These are phyloP conservation scores for Fusarium multiceps DNA, from an alignment of 2,329 filamentous ascomycete genomes.

Conservation along the genomic window DNA sequence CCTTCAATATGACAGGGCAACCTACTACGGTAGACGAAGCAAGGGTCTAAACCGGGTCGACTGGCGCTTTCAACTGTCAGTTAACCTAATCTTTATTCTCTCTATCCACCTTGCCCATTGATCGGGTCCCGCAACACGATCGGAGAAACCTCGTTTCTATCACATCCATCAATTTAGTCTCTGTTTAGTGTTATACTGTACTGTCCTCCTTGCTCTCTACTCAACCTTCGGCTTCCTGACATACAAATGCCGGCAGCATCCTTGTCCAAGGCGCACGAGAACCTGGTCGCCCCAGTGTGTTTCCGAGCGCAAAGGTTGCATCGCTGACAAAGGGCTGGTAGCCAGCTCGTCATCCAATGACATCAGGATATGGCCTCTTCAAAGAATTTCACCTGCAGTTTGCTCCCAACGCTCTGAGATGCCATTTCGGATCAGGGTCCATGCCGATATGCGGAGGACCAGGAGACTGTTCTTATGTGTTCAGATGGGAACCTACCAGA, in stretches of 20 bases:
- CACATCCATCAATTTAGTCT: not conserved
- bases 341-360: slow-evolving; percentile 20
- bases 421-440: slow-evolving; percentile 26
- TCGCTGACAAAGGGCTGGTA: not conserved
- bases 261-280: slow-evolving; percentile 6
- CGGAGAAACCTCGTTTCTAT: not conserved
- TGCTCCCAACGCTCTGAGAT: slow-evolving; percentile 18
- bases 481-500: not conserved
- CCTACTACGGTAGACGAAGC: slow-evolving; percentile 11
- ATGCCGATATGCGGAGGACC: not conserved
- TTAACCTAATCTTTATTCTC: slow-evolving; percentile 18
- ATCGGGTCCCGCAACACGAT: slow-evolving; percentile 11
- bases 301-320: slow-evolving; percentile 1
- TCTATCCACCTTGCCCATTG: not conserved
- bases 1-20: slow-evolving; percentile 2
- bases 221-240: not conserved
- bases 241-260: slow-evolving; percentile 12
- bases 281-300: not conserved
- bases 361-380: slow-evolving; percentile 17
- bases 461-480: not conserved
- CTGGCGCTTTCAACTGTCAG: slow-evolving; percentile 31
- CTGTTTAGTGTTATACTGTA: slow-evolving; percentile 6
- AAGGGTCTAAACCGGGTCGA: slow-evolving; percentile 24
- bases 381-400: slow-evolving; percentile 2
- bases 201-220: not conserved